These are phyloP conservation scores for Hevea brasiliensis DNA, from an alignment of 345 rosid genomes.

Conservation along the genomic window DNA sequence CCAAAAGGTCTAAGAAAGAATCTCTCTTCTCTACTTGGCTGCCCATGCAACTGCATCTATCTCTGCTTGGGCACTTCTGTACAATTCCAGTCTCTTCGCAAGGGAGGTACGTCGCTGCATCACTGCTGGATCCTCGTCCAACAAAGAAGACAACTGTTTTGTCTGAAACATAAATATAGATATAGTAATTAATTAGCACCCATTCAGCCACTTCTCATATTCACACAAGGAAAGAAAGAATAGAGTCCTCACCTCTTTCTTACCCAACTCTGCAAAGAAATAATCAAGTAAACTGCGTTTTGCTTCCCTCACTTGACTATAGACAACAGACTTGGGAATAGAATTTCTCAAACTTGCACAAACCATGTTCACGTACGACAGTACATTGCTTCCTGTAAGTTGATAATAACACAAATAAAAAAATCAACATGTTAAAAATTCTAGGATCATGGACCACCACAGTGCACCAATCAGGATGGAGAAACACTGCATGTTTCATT, in stretches of 20 bases:
- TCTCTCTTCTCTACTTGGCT: slow-evolving; percentile 51
- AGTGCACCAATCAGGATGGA: too few species aligned
- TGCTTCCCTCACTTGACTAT: slow-evolving; percentile 94
- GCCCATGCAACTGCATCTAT: slow-evolving; percentile 92
- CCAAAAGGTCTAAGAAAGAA: not conserved
- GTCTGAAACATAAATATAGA: slow-evolving; percentile 41
- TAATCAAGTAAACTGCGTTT: slow-evolving; percentile 84
- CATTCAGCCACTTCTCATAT: not conserved
- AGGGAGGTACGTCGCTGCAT: slow-evolving; percentile 67
- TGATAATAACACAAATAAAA: not conserved
- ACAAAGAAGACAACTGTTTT: slow-evolving; percentile 52
- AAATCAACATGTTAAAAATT: too few species aligned
- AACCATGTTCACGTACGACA: slow-evolving; percentile 81
- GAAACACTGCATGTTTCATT: too few species aligned
- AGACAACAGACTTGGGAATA: slow-evolving; percentile 87
- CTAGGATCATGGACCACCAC: not conserved
- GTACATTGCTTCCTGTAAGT: slow-evolving; percentile 61
- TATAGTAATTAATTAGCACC: not conserved
- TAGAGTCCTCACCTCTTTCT: slow-evolving; percentile 57
- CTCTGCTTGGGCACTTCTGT: slow-evolving; percentile 85
- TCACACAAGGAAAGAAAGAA: not conserved
- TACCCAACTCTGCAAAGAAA: slow-evolving; percentile 84
- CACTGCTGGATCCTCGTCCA: slow-evolving; percentile 87
- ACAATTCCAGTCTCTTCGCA: slow-evolving; percentile 79
- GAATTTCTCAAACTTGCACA: slow-evolving; percentile 73